A percentile compares a stretch with the other conserved stretches of the same genome.
phyloP scores from a whole-genome alignment of 805 yeast species.

The Suhomyces faveliae region DNA sequence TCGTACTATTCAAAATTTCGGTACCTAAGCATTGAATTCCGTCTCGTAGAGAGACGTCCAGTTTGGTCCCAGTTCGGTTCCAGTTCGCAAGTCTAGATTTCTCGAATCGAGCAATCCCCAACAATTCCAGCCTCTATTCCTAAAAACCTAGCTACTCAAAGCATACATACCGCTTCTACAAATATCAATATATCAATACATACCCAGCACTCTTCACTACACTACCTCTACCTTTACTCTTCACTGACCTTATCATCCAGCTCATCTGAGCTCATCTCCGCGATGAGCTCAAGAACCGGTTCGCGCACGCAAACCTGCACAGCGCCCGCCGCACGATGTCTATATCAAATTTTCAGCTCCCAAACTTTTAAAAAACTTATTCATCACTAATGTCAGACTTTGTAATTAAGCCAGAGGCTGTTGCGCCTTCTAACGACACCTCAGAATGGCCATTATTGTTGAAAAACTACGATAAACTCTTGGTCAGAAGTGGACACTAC shows the following conservation, averaged over 20 bases:
- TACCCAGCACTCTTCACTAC: no score
- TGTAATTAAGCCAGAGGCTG: constrained; percentile 84
- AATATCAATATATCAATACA: no score
- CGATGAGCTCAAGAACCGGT: background rate
- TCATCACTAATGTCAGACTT: constrained; percentile 53
- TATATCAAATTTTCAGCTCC: constrained; percentile 1
- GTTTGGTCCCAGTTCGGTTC: no score
- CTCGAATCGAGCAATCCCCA: no score
- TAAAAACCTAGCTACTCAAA: no score
- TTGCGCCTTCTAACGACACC: constrained; percentile 78
- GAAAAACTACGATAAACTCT: constrained; percentile 89
- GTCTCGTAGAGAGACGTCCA: no score
- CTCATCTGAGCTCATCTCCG: background rate
- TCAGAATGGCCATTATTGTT: constrained; percentile 93
- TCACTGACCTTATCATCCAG: background rate
- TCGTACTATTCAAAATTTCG: no score
- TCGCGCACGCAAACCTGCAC: background rate
- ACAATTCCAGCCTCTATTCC: no score
- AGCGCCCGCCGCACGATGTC: constrained; percentile 29
- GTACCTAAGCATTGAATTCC: no score
- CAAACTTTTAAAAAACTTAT: constrained; percentile 5
- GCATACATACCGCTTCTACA: no score
- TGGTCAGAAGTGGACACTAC: constrained; percentile 95
- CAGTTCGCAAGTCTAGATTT: no score
- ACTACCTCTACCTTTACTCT: background rate